phyloP scores from a whole-genome alignment of 768 basidiomycete genomes.

The Paxillus involutus region DNA sequence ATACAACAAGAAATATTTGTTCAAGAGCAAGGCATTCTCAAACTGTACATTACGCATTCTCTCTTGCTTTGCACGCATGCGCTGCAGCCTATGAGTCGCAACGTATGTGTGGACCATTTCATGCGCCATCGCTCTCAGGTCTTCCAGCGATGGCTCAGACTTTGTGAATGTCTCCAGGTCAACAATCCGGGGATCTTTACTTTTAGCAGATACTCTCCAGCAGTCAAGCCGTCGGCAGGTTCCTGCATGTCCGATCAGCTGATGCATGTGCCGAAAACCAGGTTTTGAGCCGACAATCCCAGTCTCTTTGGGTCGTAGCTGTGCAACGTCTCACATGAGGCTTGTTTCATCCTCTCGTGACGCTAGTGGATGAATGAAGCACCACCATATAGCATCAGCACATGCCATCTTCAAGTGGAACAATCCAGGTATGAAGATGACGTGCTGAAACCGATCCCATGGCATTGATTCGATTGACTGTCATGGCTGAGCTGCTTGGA shows the following conservation, averaged over 20 bases:
- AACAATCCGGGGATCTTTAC: background rate
- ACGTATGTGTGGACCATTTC: conserved; percentile 22
- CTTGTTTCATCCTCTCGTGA: conserved; percentile 8
- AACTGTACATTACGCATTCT: conserved; percentile 27
- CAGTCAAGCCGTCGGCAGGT: conserved; percentile 25
- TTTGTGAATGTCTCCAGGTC: conserved; percentile 13
- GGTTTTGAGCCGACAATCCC: conserved; percentile 33
- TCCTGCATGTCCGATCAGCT: conserved; percentile 32
- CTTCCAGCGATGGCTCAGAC: conserved; percentile 21
- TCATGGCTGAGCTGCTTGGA: conserved; percentile 9
- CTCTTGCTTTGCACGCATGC: background rate
- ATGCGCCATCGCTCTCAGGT: conserved; percentile 22
- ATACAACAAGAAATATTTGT: conserved; percentile 38
- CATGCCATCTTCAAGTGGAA: conserved; percentile 34
- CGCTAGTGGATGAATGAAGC: conserved; percentile 7
- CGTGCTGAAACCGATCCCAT: conserved; percentile 27
- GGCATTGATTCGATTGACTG: conserved; percentile 30
- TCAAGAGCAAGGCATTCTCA: conserved; percentile 31
- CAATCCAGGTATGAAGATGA: conserved; percentile 32
- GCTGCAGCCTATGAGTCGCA: conserved; percentile 1
- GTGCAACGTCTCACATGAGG: conserved; percentile 19
- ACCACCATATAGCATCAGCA: conserved; percentile 19
- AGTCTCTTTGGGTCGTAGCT: conserved; percentile 31
- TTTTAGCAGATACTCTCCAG: conserved; percentile 27
- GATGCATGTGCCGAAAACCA: conserved; percentile 35